Base-by-base conservation (phyloP, 2,329 filamentous ascomycete genomes). In the Sporothrix pseudoabietina region DNA sequence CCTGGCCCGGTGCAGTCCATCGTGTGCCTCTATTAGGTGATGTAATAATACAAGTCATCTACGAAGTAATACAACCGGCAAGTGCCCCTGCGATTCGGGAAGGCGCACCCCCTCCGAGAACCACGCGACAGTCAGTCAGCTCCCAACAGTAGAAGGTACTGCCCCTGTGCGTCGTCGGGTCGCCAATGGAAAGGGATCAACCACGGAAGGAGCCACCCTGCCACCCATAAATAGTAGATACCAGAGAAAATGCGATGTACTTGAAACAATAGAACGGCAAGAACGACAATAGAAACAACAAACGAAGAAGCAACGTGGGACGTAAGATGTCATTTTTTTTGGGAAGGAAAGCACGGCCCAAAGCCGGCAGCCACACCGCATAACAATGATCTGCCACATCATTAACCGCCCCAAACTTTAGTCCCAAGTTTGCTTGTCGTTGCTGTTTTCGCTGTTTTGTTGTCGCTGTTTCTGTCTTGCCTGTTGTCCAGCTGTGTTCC, bases 71-170 rank as follows among this genome's bases (percentile, higher is more conserved):
- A 26, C n/a, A 47, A 16, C 61, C 61, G 61, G 61, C 61, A 44
- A 41, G 61, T 30, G 35, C 61, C 2, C 61, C 52, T 55, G 22
- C 22, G 35, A 41, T 16, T 30, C 39, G 4, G 61, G 39, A 66
- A 47, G 12, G 61, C 35, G 61, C 61, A 12, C 39, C 44, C 39
- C 35, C 2, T 41, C 41, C 16, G 4, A 63, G n/a, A 32, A n/a
- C 63, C 41, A 66, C 63, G 63, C 63, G 63, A 52, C 63, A 49
- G 61, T 44, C 63, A 49, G 61, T 44, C 22, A 32, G 39, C 61
- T 63, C 39, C 61, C 19, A 63, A 41, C 55, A 8, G 59, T 32
- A 63, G 59, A 35, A 39, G 4, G 7, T 32, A 26, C 26, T 26
- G 26, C 32, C n/a, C 39, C 39, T 66, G 22, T 41, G 39, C 22